Percentiles rank a stretch among this genome's conserved stretches.
Conservation (phyloP, 2,329 filamentous ascomycete species). For the Chalaropsis thielavioides region DNA sequence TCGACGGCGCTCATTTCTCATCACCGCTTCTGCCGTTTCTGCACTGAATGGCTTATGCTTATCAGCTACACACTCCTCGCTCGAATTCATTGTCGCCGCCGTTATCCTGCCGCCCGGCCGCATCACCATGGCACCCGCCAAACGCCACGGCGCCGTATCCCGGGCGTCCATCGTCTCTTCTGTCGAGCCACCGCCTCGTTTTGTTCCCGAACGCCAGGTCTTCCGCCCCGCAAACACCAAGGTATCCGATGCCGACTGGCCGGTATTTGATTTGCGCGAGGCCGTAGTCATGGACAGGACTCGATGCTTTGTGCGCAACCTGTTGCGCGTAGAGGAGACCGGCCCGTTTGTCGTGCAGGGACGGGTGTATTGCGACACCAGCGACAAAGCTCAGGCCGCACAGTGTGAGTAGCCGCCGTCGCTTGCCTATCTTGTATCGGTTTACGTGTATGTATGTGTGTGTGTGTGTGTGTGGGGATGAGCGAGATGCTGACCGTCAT, state of each 20-base stretch:
- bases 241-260: constrained; percentile 35
- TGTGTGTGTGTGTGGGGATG: too few species aligned
- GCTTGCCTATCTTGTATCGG: not conserved
- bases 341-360: constrained; percentile 50
- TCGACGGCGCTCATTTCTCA: too few species aligned
- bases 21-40: too few species aligned
- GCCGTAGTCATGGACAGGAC: constrained; percentile 43
- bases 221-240: constrained; percentile 26
- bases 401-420: constrained; percentile 25
- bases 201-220: constrained; percentile 27
- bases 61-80: not conserved
- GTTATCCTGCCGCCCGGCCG: too few species aligned
- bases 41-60: too few species aligned
- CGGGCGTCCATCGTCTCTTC: not conserved
- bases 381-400: constrained; percentile 26
- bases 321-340: constrained; percentile 44
- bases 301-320: constrained; percentile 40
- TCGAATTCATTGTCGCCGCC: not conserved
- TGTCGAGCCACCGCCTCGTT: constrained; percentile 22
- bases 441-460: not conserved
- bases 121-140: not conserved
- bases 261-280: constrained; percentile 46
- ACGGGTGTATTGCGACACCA: constrained; percentile 36
- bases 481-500: constrained; percentile 9
- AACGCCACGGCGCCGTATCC: not conserved